Percentiles rank a stretch among this genome's conserved stretches.
phyloP scores from a whole-genome alignment of 495 filamentous ascomycete species.

The Letharia columbiana region DNA sequence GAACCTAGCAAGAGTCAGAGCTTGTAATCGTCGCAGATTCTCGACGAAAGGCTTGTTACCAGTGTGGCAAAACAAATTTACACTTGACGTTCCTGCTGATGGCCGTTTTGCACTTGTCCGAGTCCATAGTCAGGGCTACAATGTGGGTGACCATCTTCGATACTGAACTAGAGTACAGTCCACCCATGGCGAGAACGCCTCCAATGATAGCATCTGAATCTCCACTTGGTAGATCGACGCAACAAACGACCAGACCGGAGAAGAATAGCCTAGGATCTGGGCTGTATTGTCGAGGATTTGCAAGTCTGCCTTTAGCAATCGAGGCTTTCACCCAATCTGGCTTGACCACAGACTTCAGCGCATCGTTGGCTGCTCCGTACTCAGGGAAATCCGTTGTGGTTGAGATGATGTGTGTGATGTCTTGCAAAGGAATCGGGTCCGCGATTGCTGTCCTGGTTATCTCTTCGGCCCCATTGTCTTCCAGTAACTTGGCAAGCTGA shows the following conservation, averaged over 20 bases:
- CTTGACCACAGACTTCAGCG: slow-evolving; percentile 76
- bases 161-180: slow-evolving; percentile 60
- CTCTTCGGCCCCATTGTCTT: slow-evolving; percentile 45
- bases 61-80: slow-evolving; percentile 92
- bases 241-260: slow-evolving; percentile 67
- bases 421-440: slow-evolving; percentile 40
- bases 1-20: slow-evolving; percentile 53
- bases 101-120: slow-evolving; percentile 60
- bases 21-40: background rate
- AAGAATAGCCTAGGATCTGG: slow-evolving; percentile 89
- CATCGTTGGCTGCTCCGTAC: slow-evolving; percentile 58
- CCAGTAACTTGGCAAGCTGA: slow-evolving; percentile 23
- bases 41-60: slow-evolving; percentile 41
- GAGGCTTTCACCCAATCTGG: slow-evolving; percentile 69
- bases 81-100: slow-evolving; percentile 52
- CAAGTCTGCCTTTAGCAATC: slow-evolving; percentile 56
- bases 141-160: slow-evolving; percentile 76
- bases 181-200: slow-evolving; percentile 82
- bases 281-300: slow-evolving; percentile 72
- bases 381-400: slow-evolving; percentile 79
- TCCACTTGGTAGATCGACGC: slow-evolving; percentile 70
- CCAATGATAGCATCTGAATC: slow-evolving; percentile 91
- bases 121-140: slow-evolving; percentile 69
- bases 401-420: slow-evolving; percentile 76
- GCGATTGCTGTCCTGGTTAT: slow-evolving; percentile 21